Evolutionary conservation across 192 early-diverging fungal genomes (phyloP).

Genomic region (Chytriomyces sp.): DNA sequence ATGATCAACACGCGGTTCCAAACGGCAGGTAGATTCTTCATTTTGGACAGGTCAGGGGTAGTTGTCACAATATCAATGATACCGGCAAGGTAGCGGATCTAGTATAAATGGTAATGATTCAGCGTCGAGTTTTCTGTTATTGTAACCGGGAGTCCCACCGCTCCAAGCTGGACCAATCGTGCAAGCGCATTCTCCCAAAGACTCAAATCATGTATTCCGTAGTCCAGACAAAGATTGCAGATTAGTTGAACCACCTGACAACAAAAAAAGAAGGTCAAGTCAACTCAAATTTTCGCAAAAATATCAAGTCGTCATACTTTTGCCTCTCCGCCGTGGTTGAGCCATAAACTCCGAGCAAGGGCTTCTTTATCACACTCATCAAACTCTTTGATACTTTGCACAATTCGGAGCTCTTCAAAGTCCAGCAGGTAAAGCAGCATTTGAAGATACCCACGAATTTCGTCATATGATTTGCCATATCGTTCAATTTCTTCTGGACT

Average conservation of each 20-base stretch:
- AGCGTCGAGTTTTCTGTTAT: neutral
- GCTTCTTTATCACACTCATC: slow-evolving; percentile 67
- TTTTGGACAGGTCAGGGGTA: slow-evolving; percentile 41
- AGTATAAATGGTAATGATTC: slow-evolving; percentile 5
- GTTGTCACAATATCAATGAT: slow-evolving; percentile 54
- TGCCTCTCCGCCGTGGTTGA: slow-evolving; percentile 63
- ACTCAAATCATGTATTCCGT: slow-evolving; percentile 61
- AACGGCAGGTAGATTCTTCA: slow-evolving; percentile 38
- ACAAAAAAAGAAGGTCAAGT: neutral
- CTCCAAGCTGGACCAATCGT: slow-evolving; percentile 46
- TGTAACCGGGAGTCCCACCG: slow-evolving; percentile 27
- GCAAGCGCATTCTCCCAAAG: slow-evolving; percentile 67
- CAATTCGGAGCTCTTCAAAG: slow-evolving; percentile 72
- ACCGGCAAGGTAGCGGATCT: slow-evolving; percentile 58
- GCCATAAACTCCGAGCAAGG: slow-evolving; percentile 71
- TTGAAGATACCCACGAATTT: slow-evolving; percentile 55
- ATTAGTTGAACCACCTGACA: slow-evolving; percentile 63
- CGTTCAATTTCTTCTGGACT: slow-evolving; percentile 50
- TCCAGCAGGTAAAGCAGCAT: slow-evolving; percentile 71
- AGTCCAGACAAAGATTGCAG: slow-evolving; percentile 78
- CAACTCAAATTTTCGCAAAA: too few relatives aligned
- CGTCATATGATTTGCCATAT: slow-evolving; percentile 31
- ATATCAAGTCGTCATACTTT: slow-evolving; percentile 45
- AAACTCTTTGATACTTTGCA: slow-evolving; percentile 65
- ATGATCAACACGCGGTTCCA: slow-evolving; percentile 46